phyloP scores from a whole-genome alignment of 176 grass and related monocot genomes.

The Hyparrhenia diplandra region DNA sequence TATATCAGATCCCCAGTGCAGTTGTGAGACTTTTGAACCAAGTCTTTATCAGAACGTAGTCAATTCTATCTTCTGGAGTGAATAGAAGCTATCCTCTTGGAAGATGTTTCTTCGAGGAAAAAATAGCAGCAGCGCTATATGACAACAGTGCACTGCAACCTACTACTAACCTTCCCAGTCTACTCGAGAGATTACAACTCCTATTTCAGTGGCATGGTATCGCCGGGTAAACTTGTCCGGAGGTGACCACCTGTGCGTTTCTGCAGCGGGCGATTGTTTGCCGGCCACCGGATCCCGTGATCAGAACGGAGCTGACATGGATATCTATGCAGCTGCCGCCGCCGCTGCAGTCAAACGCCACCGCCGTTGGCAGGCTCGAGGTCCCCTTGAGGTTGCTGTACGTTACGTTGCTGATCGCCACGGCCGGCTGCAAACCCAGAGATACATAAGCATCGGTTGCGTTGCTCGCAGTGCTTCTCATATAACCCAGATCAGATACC shows the following conservation, averaged over 20 bases:
- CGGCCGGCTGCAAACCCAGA: not conserved
- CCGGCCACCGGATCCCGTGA: not conserved
- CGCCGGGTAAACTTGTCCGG: not conserved
- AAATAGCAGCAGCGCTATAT: too few species aligned
- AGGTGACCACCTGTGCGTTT: slow-evolving; percentile 4
- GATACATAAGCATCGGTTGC: not conserved
- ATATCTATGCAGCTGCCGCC: slow-evolving; percentile 22
- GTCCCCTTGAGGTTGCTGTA: slow-evolving; percentile 20
- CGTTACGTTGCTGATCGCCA: slow-evolving; percentile 22
- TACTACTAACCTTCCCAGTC: too few species aligned
- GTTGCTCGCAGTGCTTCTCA: not conserved
- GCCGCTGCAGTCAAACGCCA: not conserved
- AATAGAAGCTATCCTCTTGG: too few species aligned
- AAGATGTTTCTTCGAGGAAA: too few species aligned
- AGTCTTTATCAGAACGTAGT: too few species aligned
- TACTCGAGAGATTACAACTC: too few species aligned
- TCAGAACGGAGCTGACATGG: slow-evolving; percentile 11
- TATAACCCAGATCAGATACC: too few species aligned
- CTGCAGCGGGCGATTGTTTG: not conserved
- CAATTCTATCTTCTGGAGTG: too few species aligned
- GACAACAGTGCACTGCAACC: too few species aligned
- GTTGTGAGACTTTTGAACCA: too few species aligned
- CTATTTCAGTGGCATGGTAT: slow-evolving; percentile 10
- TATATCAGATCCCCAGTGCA: too few species aligned
- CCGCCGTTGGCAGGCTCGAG: slow-evolving; percentile 7